Percentiles rank a stretch among this genome's conserved stretches.
phyloP scores from a whole-genome alignment of 2,329 filamentous ascomycete genomes.

The Monilinia fructigena region DNA sequence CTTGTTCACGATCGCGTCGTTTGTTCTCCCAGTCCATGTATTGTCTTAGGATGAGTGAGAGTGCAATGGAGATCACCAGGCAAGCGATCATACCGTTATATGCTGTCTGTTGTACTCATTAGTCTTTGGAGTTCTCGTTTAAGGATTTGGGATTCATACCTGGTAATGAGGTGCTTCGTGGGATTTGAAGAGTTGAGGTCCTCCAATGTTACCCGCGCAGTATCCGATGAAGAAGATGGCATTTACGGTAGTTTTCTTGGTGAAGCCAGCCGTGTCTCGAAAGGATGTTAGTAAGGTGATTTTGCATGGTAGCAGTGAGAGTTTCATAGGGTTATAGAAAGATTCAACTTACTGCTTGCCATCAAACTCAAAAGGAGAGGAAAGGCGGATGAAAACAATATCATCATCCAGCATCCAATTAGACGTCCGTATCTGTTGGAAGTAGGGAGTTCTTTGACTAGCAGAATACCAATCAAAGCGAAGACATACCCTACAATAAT shows the following conservation, averaged over 20 bases:
- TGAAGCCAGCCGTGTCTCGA: conserved; percentile 15
- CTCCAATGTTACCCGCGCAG: conserved; percentile 19
- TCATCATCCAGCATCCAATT: conserved; percentile 59
- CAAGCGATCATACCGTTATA: conserved; percentile 23
- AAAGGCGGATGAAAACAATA: conserved; percentile 52
- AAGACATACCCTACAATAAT: conserved; percentile 41
- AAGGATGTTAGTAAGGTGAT: neutral
- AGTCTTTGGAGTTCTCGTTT: conserved; percentile 43
- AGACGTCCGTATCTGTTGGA: conserved; percentile 46
- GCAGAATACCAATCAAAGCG: conserved; percentile 58
- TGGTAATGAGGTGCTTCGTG: conserved; percentile 12
- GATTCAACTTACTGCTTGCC: conserved; percentile 49
- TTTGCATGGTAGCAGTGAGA: neutral
- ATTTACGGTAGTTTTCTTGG: conserved; percentile 18
- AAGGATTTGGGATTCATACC: conserved; percentile 51
- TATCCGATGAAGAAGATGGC: conserved; percentile 21
- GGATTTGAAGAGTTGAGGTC: conserved; percentile 18
- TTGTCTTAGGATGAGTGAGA: conserved; percentile 24
- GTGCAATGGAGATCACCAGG: conserved; percentile 9
- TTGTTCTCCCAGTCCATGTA: conserved; percentile 31
- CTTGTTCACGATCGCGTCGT: conserved; percentile 26
- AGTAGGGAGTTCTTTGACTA: conserved; percentile 56
- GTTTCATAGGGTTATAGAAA: neutral
- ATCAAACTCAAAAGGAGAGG: conserved; percentile 44
- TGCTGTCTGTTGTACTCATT: conserved; percentile 50